Conservation (phyloP, 139 green algal genomes). For the Microglena sp. region DNA sequence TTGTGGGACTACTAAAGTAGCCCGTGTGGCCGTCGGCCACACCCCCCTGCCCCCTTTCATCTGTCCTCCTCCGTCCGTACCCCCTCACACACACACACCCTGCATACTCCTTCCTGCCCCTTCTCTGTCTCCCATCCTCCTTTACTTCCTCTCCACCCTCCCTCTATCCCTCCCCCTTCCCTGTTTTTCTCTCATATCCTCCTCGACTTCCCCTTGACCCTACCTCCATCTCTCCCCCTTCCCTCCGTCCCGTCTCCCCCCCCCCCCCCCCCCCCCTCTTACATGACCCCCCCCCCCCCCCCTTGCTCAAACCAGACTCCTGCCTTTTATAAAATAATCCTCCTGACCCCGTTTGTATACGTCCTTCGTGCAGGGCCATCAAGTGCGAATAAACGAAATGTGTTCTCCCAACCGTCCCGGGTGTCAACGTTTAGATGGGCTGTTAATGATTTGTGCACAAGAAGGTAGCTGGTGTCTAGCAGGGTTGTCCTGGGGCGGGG, state of each 20-base stretch:
- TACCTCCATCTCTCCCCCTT: no score
- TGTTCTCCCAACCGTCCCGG: no score
- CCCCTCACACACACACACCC: background rate
- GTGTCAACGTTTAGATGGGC: no score
- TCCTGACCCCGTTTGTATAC: no score
- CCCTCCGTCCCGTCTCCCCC: no score
- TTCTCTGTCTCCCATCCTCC: conserved; percentile 47
- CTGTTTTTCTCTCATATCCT: conserved; percentile 86
- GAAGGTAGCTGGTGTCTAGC: no score
- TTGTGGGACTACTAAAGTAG: background rate
- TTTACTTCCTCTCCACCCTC: conserved; percentile 97
- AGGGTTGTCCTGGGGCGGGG: no score
- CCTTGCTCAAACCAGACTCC: conserved; percentile 68
- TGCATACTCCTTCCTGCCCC: background rate
- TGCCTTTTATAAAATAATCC: conserved; percentile 42
- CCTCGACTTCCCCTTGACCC: conserved; percentile 58
- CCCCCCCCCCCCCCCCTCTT: no score
- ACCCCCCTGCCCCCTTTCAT: background rate
- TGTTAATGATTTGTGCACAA: no score
- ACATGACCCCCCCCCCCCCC: no score
- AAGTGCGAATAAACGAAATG: conserved; percentile 1
- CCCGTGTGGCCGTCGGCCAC: background rate
- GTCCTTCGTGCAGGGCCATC: no score
- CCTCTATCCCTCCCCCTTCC: conserved; percentile 62
- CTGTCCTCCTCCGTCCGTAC: background rate